Evolutionary conservation across 495 filamentous ascomycete genomes (phyloP), one percentile per base, ranked within the genome.

Genomic region (Neurospora sp.): DNA sequence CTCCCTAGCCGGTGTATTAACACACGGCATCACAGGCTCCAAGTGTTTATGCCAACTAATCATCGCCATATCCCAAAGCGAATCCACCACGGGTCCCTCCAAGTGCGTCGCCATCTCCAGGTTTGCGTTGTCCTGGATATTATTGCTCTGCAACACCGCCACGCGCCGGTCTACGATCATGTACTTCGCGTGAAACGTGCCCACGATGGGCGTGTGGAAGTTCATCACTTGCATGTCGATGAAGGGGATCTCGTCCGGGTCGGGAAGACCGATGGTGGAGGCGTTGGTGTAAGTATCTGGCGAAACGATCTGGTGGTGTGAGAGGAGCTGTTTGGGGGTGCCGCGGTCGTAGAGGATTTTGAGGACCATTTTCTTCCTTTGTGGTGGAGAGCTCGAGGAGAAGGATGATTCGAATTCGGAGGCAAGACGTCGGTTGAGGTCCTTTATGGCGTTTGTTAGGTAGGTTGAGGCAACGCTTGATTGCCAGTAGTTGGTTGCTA

Each of bases 271-370:
- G 6, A 94, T 85, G 46, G 88, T 80, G 53, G 27, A 31, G 42
- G 83, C 79, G 22, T 84, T 82, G 0, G 87, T 86, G 70, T 89
- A 92, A 35, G 86, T 86, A 40, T 87, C 86, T 68, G 86, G 85
- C 0, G 82, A 71, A 9, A 93, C 89, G 4, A 82, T 77, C 40
- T 90, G 85, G 72, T 90, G 91, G 44, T 88, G 89, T 10, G 93
- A 86, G 71, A 88, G 79, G 3, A 90, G 74, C 76, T 93, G 90
- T 59, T 85, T 89, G 9, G 88, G 81, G 75, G 87, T 88, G 40
- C 90, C 92, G 0, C 90, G 85, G 77, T 94, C 92, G 79, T 93
- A 94, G 53, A 93, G 86, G 75, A 94, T 83, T 80, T 93, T 94
- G 69, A 94, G 85, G 0, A 92, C 84, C 11, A 91, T 81, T 74